Base-by-base conservation (phyloP, 108 stramenopile species). In the Mediolabrus comicus region DNA sequence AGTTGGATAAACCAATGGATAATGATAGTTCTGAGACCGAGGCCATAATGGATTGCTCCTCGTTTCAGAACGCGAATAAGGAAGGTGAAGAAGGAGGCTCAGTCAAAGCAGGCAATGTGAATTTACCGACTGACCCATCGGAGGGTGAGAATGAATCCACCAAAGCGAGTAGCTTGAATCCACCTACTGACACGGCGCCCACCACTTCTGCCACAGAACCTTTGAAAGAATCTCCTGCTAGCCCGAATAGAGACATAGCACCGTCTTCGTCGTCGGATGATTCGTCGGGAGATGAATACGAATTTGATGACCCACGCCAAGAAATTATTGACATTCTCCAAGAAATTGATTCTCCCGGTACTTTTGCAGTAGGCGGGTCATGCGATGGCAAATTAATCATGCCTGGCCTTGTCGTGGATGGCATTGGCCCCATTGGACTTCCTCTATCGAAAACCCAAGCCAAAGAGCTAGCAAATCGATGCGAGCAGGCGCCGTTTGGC, bases 401-500 rank as follows among this genome's bases (percentile, higher is more conserved):
- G 59, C 79, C 79, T 1, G 79, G 79, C 7, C 56, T 80, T 9
- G 25, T 41, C 11, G 62, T 80, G 5, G 68, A 74, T 11, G 73
- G 73, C 1, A 35, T 80, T 27, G 79, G 74, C 13, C 10, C 53
- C 3, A 67, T 80, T 27, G 33, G 33, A 3, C 61, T 80, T n/a
- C 79, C 79, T 27, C 27, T 80, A 16, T 29, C 39, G 1, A 22
- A 19, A 30, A 17, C 31, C 2, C 39, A 27, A 19, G 69, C 70
- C 10, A 59, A 65, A 26, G 34, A 53, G 28, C 16, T 81, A 25
- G 43, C 51, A 29, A 43, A 62, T 22, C 56, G 30, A 7, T 67
- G 71, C 29, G 39, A 69, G 33, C 67, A 74, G 36, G 79, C 74
- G 17, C 80, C 80, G 27, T 67, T 65, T 74, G 71, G 77, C 32